Conservation (phyloP, 306 rosid genomes). For the Bauhinia variegata region DNA sequence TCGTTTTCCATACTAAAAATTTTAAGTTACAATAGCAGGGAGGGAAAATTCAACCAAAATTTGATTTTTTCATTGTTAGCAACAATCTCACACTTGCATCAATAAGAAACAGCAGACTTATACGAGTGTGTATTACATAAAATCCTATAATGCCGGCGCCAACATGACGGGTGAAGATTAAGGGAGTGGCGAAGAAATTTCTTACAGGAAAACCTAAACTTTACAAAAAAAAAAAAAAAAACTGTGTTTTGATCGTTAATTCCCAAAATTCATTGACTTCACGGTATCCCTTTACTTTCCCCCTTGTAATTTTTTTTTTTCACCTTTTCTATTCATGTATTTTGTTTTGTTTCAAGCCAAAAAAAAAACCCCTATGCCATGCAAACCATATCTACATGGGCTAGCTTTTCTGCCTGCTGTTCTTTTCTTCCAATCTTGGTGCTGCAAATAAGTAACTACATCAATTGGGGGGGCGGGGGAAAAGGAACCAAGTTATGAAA, state of each 20-base stretch:
- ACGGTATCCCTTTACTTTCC: conserved; percentile 30
- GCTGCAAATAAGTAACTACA: conserved; percentile 50
- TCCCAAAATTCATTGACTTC: conserved; percentile 53
- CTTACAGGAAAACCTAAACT: conserved; percentile 43
- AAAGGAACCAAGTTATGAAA: conserved; percentile 19
- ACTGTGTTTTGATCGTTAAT: conserved; percentile 33
- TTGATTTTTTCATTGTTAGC: conserved; percentile 46
- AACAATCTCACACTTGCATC: conserved; percentile 58
- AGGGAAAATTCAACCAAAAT: conserved; percentile 35
- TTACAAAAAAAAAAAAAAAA: conserved; percentile 41
- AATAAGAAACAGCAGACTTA: conserved; percentile 45
- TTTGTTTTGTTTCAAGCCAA: conserved; percentile 34
- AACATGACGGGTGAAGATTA: conserved; percentile 19
- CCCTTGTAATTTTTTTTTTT: conserved; percentile 12
- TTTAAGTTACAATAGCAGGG: conserved; percentile 22
- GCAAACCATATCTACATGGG: conserved; percentile 48
- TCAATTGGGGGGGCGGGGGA: too few relatives aligned
- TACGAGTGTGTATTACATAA: conserved; percentile 38
- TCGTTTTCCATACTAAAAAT: background rate
- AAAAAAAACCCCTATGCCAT: conserved; percentile 36
- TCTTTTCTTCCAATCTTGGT: conserved; percentile 69
- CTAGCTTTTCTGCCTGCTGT: conserved; percentile 56
- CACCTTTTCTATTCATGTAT: conserved; percentile 35
- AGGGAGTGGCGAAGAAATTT: conserved; percentile 38
- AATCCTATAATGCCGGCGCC: conserved; percentile 39